Evolutionary conservation across 169 alveolate species (phyloP), one percentile per base, ranked within the genome.

Genomic region (Eimeria tenella): DNA sequence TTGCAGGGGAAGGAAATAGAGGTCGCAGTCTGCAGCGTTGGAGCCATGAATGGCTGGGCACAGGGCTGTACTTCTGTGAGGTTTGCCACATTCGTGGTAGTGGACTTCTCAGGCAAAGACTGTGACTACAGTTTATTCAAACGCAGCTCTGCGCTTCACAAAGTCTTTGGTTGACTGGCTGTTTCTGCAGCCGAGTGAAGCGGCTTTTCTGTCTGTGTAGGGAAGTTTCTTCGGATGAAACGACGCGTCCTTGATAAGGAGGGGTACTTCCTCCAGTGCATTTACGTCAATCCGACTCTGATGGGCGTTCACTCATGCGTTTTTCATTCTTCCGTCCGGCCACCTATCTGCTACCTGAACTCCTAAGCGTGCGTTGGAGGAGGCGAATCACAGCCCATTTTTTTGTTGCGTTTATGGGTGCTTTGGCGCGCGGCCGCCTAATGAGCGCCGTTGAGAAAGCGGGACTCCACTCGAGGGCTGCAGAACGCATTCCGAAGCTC

Each of bases 121-220:
- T 58, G 89, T 94, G 96, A 94, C 93, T 82, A 83, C 82, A 91
- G 93, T 31, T 94, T 96, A 86, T 79, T 75, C 70, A 86, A n/a
- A n/a, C 86, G 11, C n/a, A 15, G 8, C 6, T 74, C 42, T 31
- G 42, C 42, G 42, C 42, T 31, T 71, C 55, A n/a, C n/a, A n/a
- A n/a, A n/a, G n/a, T n/a, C n/a, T n/a, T n/a, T n/a, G n/a, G n/a
- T n/a, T n/a, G n/a, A n/a, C n/a, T n/a, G n/a, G n/a, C n/a, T n/a
- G n/a, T n/a, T n/a, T n/a, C n/a, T n/a, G n/a, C n/a, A n/a, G n/a
- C n/a, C n/a, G n/a, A n/a, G n/a, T n/a, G n/a, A n/a, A n/a, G n/a
- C n/a, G n/a, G n/a, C n/a, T n/a, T n/a, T n/a, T n/a, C n/a, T 31
- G 42, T 31, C 42, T 31, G 0, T 2, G 42, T 2, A 31, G 42